Evolutionary conservation across 2,329 filamentous ascomycete species (phyloP).

Genomic region (Huntiella bhutanensis): DNA sequence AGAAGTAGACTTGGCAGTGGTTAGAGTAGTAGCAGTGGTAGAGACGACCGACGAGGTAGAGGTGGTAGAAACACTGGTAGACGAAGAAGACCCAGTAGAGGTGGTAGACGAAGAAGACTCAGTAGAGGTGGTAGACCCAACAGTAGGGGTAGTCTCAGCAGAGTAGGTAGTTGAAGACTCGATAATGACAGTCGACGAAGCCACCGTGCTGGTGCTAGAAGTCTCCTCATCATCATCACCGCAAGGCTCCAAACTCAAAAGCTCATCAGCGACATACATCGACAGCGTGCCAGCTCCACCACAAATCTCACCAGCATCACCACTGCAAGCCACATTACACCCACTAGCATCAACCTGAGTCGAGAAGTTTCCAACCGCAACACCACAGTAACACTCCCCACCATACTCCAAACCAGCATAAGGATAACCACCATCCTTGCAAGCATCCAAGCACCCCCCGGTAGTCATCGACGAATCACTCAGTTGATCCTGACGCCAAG

Average conservation of each 20-base stretch:
- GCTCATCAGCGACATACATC: conserved; percentile 28
- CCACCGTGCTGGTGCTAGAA: conserved; percentile 7
- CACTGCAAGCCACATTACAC: conserved; percentile 34
- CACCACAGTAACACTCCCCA: conserved; percentile 30
- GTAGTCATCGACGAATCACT: conserved; percentile 22
- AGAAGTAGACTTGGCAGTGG: conserved; percentile 8
- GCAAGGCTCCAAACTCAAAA: conserved; percentile 32
- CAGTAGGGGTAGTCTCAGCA: conserved; percentile 3
- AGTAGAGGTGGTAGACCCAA: background rate
- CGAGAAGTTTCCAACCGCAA: conserved; percentile 31
- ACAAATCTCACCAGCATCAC: conserved; percentile 24
- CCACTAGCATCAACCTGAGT: conserved; percentile 18
- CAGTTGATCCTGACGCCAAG: conserved; percentile 23
- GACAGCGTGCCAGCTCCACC: conserved; percentile 25
- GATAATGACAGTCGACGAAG: conserved; percentile 10
- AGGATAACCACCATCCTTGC: conserved; percentile 25
- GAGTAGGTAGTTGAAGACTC: conserved; percentile 10
- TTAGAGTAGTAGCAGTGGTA: background rate
- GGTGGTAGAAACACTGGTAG: conserved; percentile 10
- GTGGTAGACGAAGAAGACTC: conserved; percentile 5
- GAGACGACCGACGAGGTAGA: conserved; percentile 10
- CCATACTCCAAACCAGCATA: conserved; percentile 28
- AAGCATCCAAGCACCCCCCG: conserved; percentile 24
- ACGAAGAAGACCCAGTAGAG: background rate
- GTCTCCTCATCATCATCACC: conserved; percentile 18